These are phyloP conservation scores for Candida adriatica DNA, from an alignment of 805 yeast species.

Conservation along the genomic window DNA sequence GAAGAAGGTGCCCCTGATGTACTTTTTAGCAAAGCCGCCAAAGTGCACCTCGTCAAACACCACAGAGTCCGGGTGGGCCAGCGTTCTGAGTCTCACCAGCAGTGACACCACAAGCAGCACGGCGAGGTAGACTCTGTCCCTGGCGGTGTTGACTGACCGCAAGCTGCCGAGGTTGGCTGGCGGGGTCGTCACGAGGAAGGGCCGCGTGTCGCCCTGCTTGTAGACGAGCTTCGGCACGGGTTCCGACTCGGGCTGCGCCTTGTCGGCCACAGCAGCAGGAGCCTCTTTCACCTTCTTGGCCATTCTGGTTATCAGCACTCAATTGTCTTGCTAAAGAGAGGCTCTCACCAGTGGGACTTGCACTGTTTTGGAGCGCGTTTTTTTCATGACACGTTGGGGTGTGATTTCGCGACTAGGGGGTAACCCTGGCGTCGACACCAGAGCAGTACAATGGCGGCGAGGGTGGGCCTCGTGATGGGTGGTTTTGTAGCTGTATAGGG, in stretches of 20 bases:
- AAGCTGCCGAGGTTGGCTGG: slow-evolving; percentile 31
- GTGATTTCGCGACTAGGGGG: too few relatives aligned
- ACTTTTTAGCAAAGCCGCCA: slow-evolving; percentile 92
- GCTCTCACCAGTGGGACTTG: too few relatives aligned
- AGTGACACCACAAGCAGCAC: slow-evolving; percentile 45
- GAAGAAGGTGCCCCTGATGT: slow-evolving; percentile 56
- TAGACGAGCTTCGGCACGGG: slow-evolving; percentile 40
- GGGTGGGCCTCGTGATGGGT: too few relatives aligned
- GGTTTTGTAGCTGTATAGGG: too few relatives aligned
- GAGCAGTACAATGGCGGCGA: too few relatives aligned
- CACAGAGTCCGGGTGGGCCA: slow-evolving; percentile 69
- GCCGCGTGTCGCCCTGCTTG: slow-evolving; percentile 46
- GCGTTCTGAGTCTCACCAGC: slow-evolving; percentile 51
- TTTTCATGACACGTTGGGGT: too few relatives aligned
- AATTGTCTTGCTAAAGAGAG: too few relatives aligned
- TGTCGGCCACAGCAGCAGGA: neutral
- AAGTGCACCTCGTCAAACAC: slow-evolving; percentile 93
- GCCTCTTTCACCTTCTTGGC: slow-evolving; percentile 14
- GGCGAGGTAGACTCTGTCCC: slow-evolving; percentile 35
- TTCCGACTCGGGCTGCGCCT: slow-evolving; percentile 22
- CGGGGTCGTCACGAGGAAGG: slow-evolving; percentile 48
- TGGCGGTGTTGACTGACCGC: slow-evolving; percentile 31
- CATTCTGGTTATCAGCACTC: too few relatives aligned
- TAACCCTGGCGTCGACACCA: too few relatives aligned
- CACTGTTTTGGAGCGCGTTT: too few relatives aligned